Evolutionary conservation across 441 rosid genomes (phyloP).

Genomic region (Eruca vesicaria): DNA sequence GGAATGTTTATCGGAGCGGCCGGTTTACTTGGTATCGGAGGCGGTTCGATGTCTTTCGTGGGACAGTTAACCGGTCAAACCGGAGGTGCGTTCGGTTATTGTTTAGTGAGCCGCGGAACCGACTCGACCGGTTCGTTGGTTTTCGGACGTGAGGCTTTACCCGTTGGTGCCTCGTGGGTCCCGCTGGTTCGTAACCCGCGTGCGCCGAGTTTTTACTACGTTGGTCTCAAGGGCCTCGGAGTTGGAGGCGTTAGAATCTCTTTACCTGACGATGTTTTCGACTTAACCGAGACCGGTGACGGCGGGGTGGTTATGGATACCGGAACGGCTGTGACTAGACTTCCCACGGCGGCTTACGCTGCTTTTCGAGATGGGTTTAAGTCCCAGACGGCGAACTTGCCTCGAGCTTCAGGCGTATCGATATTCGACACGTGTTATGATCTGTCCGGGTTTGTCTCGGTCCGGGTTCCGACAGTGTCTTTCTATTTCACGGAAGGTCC

Average conservation of each 20-base stretch:
- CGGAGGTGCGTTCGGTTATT: slow-evolving; percentile 86
- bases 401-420: slow-evolving; percentile 67
- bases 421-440: slow-evolving; percentile 93
- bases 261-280: slow-evolving; percentile 57
- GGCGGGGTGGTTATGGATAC: slow-evolving; percentile 99
- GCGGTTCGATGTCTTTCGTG: slow-evolving; percentile 84
- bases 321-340: slow-evolving; percentile 88
- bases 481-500: slow-evolving; percentile 85
- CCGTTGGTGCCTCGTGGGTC: slow-evolving; percentile 94
- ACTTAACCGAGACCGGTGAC: slow-evolving; percentile 49
- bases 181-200: slow-evolving; percentile 74
- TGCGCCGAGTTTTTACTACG: slow-evolving; percentile 81
- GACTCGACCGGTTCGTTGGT: slow-evolving; percentile 69
- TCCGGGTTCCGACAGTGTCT: slow-evolving; percentile 88
- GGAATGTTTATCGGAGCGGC: slow-evolving; percentile 98
- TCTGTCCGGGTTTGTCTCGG: slow-evolving; percentile 62
- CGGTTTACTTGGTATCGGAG: slow-evolving; percentile 86
- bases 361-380: slow-evolving; percentile 73
- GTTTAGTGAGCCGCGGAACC: slow-evolving; percentile 72
- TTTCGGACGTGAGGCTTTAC: slow-evolving; percentile 78
- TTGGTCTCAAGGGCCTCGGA: slow-evolving; percentile 81
- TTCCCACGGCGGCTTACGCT: slow-evolving; percentile 64
- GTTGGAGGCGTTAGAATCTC: slow-evolving; percentile 67
- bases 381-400: slow-evolving; percentile 67
- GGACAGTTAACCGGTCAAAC: slow-evolving; percentile 88